Evolutionary conservation across 805 yeast genomes (phyloP), one percentile per base, ranked within the genome.

Genomic region (Suhomyces canberraensis): DNA sequence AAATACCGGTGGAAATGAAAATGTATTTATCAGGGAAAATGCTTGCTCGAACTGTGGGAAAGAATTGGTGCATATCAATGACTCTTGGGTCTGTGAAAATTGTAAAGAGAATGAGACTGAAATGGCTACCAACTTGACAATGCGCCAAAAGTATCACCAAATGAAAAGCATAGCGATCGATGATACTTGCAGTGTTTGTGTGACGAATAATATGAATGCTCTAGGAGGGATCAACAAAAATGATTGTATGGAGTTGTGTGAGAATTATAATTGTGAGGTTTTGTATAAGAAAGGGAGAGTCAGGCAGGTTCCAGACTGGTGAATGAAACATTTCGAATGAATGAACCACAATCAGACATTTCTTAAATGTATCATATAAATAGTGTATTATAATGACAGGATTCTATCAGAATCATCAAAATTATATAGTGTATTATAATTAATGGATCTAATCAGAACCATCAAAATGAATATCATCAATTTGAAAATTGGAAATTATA

Each of bases 241-340:
- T 21, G 13, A 16, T 4, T 44, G 39, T 19, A 39, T 45, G 11
- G 45, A 47, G 13, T 17, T 39, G 16, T 86, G 95, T 52, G 61
- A 58, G 5, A 82, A 86, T 30, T 71, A 71, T 24, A 88, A 81
- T 48, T 86, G 95, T 52, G 70, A 79, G 0, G 61, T 79, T 0
- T 84, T 71, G 50, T 85, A 70, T 50, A 65, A 75, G 6, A 66
- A 79, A 33, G 60, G 73, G 9, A 74, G 76, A 47, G 61, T 71
- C 2, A 36, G 42, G 3, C n/a, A n/a, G n/a, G n/a, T n/a, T n/a
- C n/a, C n/a, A n/a, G n/a, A n/a, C n/a, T n/a, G n/a, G n/a, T n/a
- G n/a, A n/a, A n/a, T n/a, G n/a, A n/a, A n/a, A n/a, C n/a, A n/a
- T n/a, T n/a, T n/a, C n/a, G n/a, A 60, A 56, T 24, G 60, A 39